Conservation (phyloP, 768 basidiomycete species). For the Fibroporia radiculosa region DNA sequence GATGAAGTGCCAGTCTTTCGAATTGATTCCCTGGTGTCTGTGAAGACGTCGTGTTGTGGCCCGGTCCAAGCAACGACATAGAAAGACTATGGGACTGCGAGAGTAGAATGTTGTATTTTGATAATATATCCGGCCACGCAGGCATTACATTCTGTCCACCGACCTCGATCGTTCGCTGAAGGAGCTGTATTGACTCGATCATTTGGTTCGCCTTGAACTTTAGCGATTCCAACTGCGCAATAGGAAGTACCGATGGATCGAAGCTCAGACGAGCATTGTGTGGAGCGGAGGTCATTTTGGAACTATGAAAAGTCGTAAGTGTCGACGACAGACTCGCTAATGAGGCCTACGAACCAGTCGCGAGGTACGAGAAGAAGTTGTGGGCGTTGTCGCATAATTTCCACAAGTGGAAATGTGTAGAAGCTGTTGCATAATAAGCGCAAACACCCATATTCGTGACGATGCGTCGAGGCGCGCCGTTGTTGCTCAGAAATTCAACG, state of each 20-base stretch:
- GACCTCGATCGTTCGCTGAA: constrained; percentile 57
- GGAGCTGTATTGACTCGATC: constrained; percentile 62
- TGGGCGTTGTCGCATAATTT: not conserved
- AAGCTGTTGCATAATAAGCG: constrained; percentile 2
- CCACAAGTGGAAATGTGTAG: not conserved
- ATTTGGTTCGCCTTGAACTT: constrained; percentile 74
- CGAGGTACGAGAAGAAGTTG: not conserved
- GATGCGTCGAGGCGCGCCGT: not conserved
- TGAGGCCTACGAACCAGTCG: not conserved
- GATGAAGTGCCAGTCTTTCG: constrained; percentile 61
- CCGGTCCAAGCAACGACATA: constrained; percentile 42
- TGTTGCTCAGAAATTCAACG: not conserved
- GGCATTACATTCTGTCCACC: constrained; percentile 56
- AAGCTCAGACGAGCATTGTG: constrained; percentile 10
- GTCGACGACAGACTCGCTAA: too few species aligned
- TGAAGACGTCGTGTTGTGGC: constrained; percentile 9
- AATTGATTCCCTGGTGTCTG: constrained; percentile 35
- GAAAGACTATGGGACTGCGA: constrained; percentile 79
- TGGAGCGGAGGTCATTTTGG: not conserved
- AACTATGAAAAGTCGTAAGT: not conserved
- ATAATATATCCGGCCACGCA: constrained; percentile 79
- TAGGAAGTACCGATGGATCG: constrained; percentile 37
- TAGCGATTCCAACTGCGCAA: constrained; percentile 69
- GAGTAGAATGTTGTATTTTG: constrained; percentile 79
- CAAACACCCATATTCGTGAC: not conserved